Evolutionary conservation across 2,329 filamentous ascomycete species (phyloP), one percentile per base, ranked within the genome.

Genomic region (Clathrospora elynae): DNA sequence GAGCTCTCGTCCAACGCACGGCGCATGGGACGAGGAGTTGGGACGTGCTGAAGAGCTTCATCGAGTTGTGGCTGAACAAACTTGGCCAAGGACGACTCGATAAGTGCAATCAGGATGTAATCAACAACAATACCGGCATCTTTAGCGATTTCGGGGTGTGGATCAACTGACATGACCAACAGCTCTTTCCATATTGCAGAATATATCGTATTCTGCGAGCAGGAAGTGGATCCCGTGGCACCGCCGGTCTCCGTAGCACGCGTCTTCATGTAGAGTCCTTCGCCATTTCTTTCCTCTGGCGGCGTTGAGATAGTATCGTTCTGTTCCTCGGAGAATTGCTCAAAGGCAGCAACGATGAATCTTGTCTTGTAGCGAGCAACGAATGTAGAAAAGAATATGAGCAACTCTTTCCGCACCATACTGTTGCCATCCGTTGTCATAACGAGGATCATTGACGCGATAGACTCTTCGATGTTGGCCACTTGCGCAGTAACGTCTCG

Each of bases 351-450:
- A 19, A 97, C 91, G 28, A 96, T 71, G 61, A 99, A 95, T 57
- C 95, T 95, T 67, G 84, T 90, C 72, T 95, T 87, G 66, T 96
- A 96, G 26, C 92, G 86, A 48, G 87, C 82, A 33, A 95, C 85
- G 63, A 96, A 96, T 18, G 88, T 86, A 0, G 93, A 97, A 56
- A 96, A 84, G 75, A 97, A 97, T 9, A 96, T 88, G 2, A 96
- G 76, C 24, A 97, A 78, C 71, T 99, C 93, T 66, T 91, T 95
- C 32, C 93, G 85, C 18, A 99, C 93, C 75, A 97, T 85, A 17
- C 90, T 89, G 61, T 90, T 96, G 22, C 92, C 93, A 70, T 99
- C 93, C 42, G 90, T 89, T 14, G 89, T 87, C 87, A 97, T 92
- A 49, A 93, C 85, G 28, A 97, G 79, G 28, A 97, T 82, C 9